Base-by-base conservation (phyloP, 306 rosid genomes). In the Vicia villosa region DNA sequence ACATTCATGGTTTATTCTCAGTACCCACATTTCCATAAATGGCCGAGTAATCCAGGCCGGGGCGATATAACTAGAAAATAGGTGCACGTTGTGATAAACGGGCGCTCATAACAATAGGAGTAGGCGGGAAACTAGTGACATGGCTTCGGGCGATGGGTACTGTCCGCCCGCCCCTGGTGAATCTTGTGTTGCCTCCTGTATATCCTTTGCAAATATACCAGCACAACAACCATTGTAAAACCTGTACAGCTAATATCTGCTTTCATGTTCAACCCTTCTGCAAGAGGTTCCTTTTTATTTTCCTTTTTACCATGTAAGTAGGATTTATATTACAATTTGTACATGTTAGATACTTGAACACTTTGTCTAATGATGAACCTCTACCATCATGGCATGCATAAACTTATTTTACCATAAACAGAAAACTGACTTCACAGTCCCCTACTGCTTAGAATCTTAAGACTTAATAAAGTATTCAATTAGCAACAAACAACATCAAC, bases 401-500 rank as follows among this genome's bases (percentile, higher is more conserved):
- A 56, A 64, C 34, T 47, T 64, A 43, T 22, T 26, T 65, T 13
- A 66, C 32, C 26, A 40, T 67, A 51, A 32, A 51, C 10, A 43
- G n/a, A 10, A 46, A 19, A 46, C 41, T 6, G 43, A 46, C 11
- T 47, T 63, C 24, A 63, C 46, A 47, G 16, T 42, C 51, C 34
- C 59, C 54, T 14, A 63, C 63, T 22, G 57, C 38, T 52, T 36
- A 63, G 21, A 72, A 38, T 11, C 59, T 20, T 8, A 4, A 10
- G 22, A 55, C 46, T 54, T 52, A 19, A 60, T 51, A 59, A 15
- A 36, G 37, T 24, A 65, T 59, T 75, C 32, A 71, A 76, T 9
- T 9, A 80, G 51, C 47, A 52, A 62, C 6, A 73, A 73, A 68
- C 38, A 50, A 60, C 14, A 45, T 17, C 58, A 56, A 56, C 37